These are phyloP conservation scores for Exophiala bonariae DNA, from an alignment of 2,329 filamentous ascomycete genomes.

Conservation along the genomic window DNA sequence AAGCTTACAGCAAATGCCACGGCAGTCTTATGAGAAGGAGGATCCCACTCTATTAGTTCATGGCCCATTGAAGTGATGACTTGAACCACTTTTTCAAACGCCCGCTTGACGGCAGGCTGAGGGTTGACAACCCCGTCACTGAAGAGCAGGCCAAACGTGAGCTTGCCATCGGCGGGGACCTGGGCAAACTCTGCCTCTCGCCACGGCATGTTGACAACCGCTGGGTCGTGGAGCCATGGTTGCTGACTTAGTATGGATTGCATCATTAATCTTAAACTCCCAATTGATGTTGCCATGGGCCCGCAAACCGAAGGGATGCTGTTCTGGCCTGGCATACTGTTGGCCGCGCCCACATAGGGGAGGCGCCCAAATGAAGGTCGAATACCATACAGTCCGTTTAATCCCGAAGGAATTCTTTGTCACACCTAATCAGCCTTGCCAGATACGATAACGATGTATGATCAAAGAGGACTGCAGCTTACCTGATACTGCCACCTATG, in stretches of 20 bases:
- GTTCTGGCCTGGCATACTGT: conserved; percentile 42
- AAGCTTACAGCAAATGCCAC: too few relatives aligned
- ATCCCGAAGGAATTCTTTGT: conserved; percentile 49
- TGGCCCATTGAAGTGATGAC: conserved; percentile 44
- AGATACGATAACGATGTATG: too few relatives aligned
- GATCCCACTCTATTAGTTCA: conserved; percentile 8
- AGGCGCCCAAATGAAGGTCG: conserved; percentile 53
- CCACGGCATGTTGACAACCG: conserved; percentile 56
- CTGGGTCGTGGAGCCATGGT: conserved; percentile 56
- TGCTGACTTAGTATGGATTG: conserved; percentile 40
- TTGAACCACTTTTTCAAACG: conserved; percentile 36
- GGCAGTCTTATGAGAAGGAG: too few relatives aligned
- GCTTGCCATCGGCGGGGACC: too few relatives aligned
- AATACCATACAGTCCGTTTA: conserved; percentile 51
- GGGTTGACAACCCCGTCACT: conserved; percentile 61
- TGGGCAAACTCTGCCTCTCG: conserved; percentile 35
- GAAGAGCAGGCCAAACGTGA: conserved; percentile 63
- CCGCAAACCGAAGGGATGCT: conserved; percentile 54
- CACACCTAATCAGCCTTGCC: too few relatives aligned
- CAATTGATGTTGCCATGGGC: conserved; percentile 53
- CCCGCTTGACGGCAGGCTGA: conserved; percentile 60
- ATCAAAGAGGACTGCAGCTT: too few relatives aligned
- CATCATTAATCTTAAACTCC: conserved; percentile 45
- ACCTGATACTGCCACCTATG: conserved; percentile 48
- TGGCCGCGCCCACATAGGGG: conserved; percentile 48